A percentile compares a stretch with the other conserved stretches of the same genome.
Conservation (phyloP, 164 flowering plant species). For the Kingdonia uniflora region DNA sequence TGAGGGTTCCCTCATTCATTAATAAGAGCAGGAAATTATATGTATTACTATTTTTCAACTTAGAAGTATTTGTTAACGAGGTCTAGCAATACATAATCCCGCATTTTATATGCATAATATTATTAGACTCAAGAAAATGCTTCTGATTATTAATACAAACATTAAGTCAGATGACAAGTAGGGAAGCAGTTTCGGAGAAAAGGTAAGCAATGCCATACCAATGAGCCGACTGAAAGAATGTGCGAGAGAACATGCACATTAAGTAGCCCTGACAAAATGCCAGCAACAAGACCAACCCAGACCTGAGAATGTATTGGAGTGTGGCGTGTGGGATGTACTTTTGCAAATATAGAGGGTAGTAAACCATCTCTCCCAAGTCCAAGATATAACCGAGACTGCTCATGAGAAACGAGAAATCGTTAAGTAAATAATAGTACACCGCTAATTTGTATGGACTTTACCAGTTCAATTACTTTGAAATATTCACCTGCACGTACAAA, state of each 20-base stretch:
- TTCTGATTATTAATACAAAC: too few relatives aligned
- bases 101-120: too few relatives aligned
- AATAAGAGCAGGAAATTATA: too few relatives aligned
- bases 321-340: constrained; percentile 56
- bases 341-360: constrained; percentile 71
- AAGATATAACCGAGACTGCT: constrained; percentile 87
- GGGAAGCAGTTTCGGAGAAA: neutral
- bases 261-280: constrained; percentile 66
- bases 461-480: neutral
- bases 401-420: constrained; percentile 12
- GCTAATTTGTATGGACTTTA: too few relatives aligned
- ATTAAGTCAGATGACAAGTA: too few relatives aligned
- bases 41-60: too few relatives aligned
- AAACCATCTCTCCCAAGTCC: constrained; percentile 98
- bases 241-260: constrained; percentile 75
- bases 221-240: constrained; percentile 87
- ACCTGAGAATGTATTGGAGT: constrained; percentile 88
- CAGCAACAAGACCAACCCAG: constrained; percentile 90
- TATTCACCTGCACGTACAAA: constrained; percentile 88
- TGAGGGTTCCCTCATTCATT: too few relatives aligned
- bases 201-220: constrained; percentile 40
- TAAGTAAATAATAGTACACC: constrained; percentile 5
- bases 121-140: too few relatives aligned
- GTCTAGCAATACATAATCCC: too few relatives aligned
- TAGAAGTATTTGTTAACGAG: too few relatives aligned